A percentile compares a stretch with the other conserved stretches of the same genome.
Evolutionary conservation across 73 alveolate genomes (phyloP).

Genomic region (Paramecium biaurelia): DNA sequence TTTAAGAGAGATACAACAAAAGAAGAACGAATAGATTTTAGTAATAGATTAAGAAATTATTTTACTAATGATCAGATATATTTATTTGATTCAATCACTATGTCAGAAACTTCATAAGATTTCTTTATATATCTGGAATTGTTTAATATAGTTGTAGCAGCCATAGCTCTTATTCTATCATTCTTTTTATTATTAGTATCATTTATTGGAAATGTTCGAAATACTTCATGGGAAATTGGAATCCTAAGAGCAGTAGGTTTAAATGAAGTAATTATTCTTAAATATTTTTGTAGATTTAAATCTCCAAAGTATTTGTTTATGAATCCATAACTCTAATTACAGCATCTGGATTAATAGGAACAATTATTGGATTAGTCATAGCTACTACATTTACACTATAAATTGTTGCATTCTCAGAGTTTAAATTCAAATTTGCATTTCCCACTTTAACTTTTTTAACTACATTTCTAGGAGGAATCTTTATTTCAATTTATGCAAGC

Average conservation of each 20-base stretch:
- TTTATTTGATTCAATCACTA: constrained; percentile 70
- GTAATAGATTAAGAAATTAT: constrained; percentile 84
- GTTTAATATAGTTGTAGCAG: constrained; percentile 87
- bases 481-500: constrained; percentile 85
- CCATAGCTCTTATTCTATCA: constrained; percentile 85
- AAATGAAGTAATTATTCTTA: constrained; percentile 51
- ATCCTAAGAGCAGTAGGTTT: constrained; percentile 95
- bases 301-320: constrained; percentile 86
- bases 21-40: constrained; percentile 70
- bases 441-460: constrained; percentile 80
- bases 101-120: constrained; percentile 75
- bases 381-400: constrained; percentile 87
- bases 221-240: constrained; percentile 95
- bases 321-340: constrained; percentile 88
- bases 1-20: constrained; percentile 29
- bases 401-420: constrained; percentile 89
- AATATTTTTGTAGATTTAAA: constrained; percentile 34
- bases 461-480: constrained; percentile 78
- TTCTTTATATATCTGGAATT: constrained; percentile 74
- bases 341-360: constrained; percentile 85
- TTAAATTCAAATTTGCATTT: constrained; percentile 91
- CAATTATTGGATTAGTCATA: constrained; percentile 87
- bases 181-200: constrained; percentile 92
- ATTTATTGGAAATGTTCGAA: constrained; percentile 88
- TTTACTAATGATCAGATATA: constrained; percentile 76